Evolutionary conservation across 345 rosid species (phyloP).

Genomic region (Eucalyptus pauciflora): DNA sequence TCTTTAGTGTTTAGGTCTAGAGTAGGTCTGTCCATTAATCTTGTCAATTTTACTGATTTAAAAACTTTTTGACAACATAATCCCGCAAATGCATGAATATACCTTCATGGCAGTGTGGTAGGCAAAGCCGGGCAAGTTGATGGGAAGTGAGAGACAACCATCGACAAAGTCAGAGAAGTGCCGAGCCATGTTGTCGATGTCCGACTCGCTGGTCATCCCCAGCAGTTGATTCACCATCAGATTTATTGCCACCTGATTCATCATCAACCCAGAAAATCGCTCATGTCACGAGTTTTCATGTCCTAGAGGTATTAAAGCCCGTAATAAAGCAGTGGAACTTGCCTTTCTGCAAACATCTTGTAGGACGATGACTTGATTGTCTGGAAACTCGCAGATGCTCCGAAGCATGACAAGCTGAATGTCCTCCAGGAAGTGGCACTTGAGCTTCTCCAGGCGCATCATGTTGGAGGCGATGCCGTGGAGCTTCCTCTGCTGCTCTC

Average conservation of each 20-base stretch:
- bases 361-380: conserved; percentile 43
- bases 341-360: conserved; percentile 86
- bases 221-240: conserved; percentile 78
- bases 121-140: conserved; percentile 65
- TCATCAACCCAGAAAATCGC: background rate
- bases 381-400: conserved; percentile 20
- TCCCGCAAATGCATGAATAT: background rate
- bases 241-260: conserved; percentile 60
- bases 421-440: conserved; percentile 47
- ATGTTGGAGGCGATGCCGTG: conserved; percentile 72
- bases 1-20: background rate
- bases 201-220: conserved; percentile 47
- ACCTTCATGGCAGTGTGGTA: conserved; percentile 79
- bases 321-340: background rate
- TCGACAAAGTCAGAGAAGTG: conserved; percentile 78
- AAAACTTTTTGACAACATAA: background rate
- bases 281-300: background rate
- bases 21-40: background rate
- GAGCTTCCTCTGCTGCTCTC: conserved; percentile 65
- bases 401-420: conserved; percentile 50
- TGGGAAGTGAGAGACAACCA: conserved; percentile 82
- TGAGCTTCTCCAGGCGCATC: conserved; percentile 73
- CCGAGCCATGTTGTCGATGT: conserved; percentile 63
- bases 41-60: background rate
- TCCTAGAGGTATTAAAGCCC: background rate